Evolutionary conservation across 768 basidiomycete species (phyloP).

Genomic region (Amanita polypyramis): DNA sequence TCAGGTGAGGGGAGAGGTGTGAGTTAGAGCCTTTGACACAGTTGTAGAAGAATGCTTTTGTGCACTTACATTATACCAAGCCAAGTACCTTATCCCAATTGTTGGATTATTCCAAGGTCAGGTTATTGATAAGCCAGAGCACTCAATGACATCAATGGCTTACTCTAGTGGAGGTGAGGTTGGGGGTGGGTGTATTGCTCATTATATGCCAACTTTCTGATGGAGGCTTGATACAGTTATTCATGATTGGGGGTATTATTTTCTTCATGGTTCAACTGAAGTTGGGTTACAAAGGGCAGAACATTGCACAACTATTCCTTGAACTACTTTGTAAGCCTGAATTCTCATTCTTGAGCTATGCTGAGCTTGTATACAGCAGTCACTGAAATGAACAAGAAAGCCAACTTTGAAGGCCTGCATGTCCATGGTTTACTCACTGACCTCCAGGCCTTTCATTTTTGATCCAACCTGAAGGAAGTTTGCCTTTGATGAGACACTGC

Average conservation of each 20-base stretch:
- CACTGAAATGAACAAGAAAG: slow-evolving; percentile 5
- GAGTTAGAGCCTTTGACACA: slow-evolving; percentile 8
- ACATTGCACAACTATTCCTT: slow-evolving; percentile 10
- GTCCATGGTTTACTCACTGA: slow-evolving; percentile 11
- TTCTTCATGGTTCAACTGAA: slow-evolving; percentile 17
- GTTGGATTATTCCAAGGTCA: slow-evolving; percentile 11
- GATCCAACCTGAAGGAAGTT: slow-evolving; percentile 7
- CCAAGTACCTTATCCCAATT: slow-evolving; percentile 11
- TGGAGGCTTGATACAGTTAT: slow-evolving; percentile 6
- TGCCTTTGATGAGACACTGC: slow-evolving; percentile 10
- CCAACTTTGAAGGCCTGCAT: slow-evolving; percentile 7
- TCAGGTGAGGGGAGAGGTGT: slow-evolving; percentile 8
- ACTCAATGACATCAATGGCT: slow-evolving; percentile 5
- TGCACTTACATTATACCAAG: neutral
- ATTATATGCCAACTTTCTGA: neutral
- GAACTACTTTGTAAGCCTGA: slow-evolving; percentile 10
- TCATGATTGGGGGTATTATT: slow-evolving; percentile 9
- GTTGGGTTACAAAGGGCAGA: slow-evolving; percentile 10
- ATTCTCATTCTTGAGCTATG: neutral
- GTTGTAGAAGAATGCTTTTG: slow-evolving; percentile 1
- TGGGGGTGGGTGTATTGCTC: slow-evolving; percentile 8
- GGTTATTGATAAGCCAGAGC: slow-evolving; percentile 10
- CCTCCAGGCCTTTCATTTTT: slow-evolving; percentile 9
- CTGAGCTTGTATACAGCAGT: slow-evolving; percentile 8
- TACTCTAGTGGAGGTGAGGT: slow-evolving; percentile 10